These are phyloP conservation scores for Penicillium glabrum DNA, from an alignment of 2,329 filamentous ascomycete species.

Conservation along the genomic window DNA sequence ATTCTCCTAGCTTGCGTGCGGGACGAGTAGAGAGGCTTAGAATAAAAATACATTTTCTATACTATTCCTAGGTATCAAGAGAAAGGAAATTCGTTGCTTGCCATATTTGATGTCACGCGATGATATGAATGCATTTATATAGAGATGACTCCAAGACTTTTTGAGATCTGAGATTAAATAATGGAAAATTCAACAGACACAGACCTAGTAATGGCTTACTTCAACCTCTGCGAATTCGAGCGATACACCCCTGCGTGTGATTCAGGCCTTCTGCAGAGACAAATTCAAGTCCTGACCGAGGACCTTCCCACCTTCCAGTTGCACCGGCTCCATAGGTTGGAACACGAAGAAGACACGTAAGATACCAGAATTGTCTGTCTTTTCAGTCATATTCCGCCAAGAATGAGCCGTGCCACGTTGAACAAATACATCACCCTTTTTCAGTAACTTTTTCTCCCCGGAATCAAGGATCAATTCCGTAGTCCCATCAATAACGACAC, in stretches of 20 bases:
- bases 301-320: neutral
- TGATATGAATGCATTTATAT: neutral
- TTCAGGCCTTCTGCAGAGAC: neutral
- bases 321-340: neutral
- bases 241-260: neutral
- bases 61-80: too few relatives aligned
- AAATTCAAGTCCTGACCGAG: neutral
- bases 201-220: neutral
- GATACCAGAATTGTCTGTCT: neutral
- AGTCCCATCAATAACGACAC: neutral
- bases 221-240: neutral
- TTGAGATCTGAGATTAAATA: neutral
- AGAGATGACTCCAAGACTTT: neutral
- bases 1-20: too few relatives aligned
- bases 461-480: neutral
- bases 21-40: too few relatives aligned
- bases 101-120: neutral
- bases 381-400: neutral
- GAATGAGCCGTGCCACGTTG: neutral
- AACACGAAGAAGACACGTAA: neutral
- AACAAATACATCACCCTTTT: neutral
- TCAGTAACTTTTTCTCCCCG: neutral
- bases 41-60: too few relatives aligned
- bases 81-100: neutral
- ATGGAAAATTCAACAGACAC: neutral